Conservation (phyloP, 1,139 yeast genomes). For the Hansenula sp. region DNA sequence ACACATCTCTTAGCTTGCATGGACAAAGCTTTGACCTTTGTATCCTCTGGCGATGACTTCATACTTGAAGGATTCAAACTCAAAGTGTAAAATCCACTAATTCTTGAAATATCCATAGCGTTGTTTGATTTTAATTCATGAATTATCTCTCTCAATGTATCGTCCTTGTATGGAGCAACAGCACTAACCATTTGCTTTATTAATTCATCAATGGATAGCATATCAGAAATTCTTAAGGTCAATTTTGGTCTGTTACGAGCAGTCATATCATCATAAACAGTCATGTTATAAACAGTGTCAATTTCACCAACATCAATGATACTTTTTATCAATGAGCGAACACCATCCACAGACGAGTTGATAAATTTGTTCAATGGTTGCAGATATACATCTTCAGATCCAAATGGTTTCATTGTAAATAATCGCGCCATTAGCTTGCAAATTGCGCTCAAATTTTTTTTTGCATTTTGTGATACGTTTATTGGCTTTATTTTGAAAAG, state of each 20-base stretch:
- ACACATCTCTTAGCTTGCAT: constrained; percentile 82
- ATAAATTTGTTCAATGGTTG: constrained; percentile 81
- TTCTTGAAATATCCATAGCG: constrained; percentile 36
- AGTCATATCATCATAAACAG: constrained; percentile 69
- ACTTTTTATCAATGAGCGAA: constrained; percentile 39
- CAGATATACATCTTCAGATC: constrained; percentile 56
- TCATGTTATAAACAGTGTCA: constrained; percentile 59
- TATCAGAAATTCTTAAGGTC: constrained; percentile 59
- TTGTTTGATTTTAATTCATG: constrained; percentile 37
- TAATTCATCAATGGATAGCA: constrained; percentile 58
- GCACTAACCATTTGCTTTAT: constrained; percentile 49
- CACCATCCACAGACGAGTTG: constrained; percentile 42
- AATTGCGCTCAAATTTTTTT: constrained; percentile 55
- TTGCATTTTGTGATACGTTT: constrained; percentile 28
- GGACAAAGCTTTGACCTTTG: constrained; percentile 51
- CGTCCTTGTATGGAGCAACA: constrained; percentile 48
- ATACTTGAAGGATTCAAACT: constrained; percentile 48
- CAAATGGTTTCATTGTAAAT: constrained; percentile 64
- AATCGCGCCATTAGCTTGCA: constrained; percentile 62
- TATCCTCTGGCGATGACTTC: constrained; percentile 30
- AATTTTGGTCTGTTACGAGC: constrained; percentile 64
- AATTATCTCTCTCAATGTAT: constrained; percentile 48
- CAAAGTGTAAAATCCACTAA: constrained; percentile 29
- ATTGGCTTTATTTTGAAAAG: constrained; percentile 49
- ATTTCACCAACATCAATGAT: constrained; percentile 55